Conservation (phyloP, 2,329 filamentous ascomycete genomes). For the Colletotrichum kahawae region DNA sequence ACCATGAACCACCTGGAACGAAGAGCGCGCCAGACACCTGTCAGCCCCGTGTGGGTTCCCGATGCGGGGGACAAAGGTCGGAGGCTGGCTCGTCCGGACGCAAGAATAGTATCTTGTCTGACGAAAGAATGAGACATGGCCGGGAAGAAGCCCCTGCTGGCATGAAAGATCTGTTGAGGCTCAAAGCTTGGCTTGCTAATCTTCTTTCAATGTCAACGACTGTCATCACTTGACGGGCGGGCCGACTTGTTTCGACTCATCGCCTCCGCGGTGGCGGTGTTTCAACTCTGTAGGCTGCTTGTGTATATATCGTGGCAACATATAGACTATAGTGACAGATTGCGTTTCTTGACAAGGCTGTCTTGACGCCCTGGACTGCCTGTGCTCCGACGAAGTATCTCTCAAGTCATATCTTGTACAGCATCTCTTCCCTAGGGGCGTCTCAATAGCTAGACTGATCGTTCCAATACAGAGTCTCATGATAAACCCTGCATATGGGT, state of each 20-base stretch:
- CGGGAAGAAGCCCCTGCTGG: not conserved
- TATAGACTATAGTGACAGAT: constrained; percentile 13
- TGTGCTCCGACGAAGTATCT: not conserved
- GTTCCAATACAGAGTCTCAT: constrained; percentile 59
- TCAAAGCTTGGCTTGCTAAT: constrained; percentile 13
- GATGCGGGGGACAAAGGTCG: not conserved
- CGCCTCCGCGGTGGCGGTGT: constrained; percentile 2
- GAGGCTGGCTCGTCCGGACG: not conserved
- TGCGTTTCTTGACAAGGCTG: constrained; percentile 13
- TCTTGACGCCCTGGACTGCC: not conserved
- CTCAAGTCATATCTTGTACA: not conserved
- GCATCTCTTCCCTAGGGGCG: not conserved
- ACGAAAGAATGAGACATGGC: not conserved
- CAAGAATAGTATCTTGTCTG: not conserved
- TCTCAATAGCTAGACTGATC: constrained; percentile 48
- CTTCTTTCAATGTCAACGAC: not conserved
- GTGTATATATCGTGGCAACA: constrained; percentile 2
- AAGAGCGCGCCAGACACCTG: constrained; percentile 8
- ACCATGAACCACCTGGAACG: constrained; percentile 17
- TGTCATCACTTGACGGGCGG: constrained; percentile 7
- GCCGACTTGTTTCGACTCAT: constrained; percentile 11
- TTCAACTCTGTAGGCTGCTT: constrained; percentile 9
- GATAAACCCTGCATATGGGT: constrained; percentile 34
- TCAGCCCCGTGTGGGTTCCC: not conserved
- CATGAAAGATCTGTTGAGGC: constrained; percentile 15